Conservation (phyloP, 1,139 yeast species). For the Pichia sp. region DNA sequence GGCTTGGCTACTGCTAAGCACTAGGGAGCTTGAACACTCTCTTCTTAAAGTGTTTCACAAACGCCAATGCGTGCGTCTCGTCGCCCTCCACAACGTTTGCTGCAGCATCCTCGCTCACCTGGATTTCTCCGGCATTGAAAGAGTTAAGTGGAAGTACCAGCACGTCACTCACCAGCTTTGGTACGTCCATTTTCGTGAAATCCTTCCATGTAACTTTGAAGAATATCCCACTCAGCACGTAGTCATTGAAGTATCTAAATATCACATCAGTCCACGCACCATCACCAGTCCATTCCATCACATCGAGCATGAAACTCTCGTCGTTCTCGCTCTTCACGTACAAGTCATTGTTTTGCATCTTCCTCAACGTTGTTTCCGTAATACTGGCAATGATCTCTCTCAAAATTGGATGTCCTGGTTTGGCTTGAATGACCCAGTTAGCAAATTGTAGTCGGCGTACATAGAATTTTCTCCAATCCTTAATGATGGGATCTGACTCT, state of each 20-base stretch:
- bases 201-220: constrained; percentile 46
- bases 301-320: constrained; percentile 35
- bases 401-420: constrained; percentile 88
- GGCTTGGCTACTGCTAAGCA: too few relatives aligned
- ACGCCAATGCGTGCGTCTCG: constrained; percentile 62
- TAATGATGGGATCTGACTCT: constrained; percentile 88
- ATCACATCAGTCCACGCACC: constrained; percentile 88
- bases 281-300: constrained; percentile 99
- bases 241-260: constrained; percentile 62
- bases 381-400: constrained; percentile 75
- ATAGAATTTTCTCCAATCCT: constrained; percentile 65
- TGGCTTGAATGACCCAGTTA: constrained; percentile 75
- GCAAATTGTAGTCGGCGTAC: constrained; percentile 73
- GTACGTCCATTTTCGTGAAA: constrained; percentile 55
- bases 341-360: constrained; percentile 7
- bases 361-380: constrained; percentile 64
- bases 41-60: constrained; percentile 58
- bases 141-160: constrained; percentile 65
- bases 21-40: constrained; percentile 2
- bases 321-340: constrained; percentile 1
- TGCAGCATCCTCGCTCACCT: not conserved
- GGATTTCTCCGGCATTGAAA: constrained; percentile 64
- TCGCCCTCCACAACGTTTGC: constrained; percentile 68
- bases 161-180: constrained; percentile 60
- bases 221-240: constrained; percentile 28